Base-by-base conservation (phyloP, 192 early-diverging fungal genomes). In the Jimgerdemannia flammicorona region DNA sequence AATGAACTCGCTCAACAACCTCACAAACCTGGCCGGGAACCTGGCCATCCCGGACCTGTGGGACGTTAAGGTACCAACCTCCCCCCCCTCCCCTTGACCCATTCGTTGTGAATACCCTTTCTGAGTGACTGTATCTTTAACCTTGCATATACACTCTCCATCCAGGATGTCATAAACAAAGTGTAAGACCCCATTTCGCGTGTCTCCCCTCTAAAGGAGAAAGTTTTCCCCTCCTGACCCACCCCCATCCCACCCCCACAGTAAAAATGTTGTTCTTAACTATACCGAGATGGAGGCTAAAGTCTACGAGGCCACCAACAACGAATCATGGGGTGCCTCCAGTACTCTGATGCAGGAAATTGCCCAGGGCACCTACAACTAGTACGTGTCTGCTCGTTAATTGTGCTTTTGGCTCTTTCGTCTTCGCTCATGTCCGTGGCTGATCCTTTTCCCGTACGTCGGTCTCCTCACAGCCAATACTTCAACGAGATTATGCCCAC, bases 401-500 rank as follows among this genome's bases (percentile, higher is more conserved):
- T 29, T 29, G 29, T 76, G 39, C 43, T 9, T 40, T 10, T 3
- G 44, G 20, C 14, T 54, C 14, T 49, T 39, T 70, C 64, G 17
- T 40, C 3, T 44, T 64, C 54, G 18, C n/a, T 29, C 29, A 29
- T 29, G 29, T 29, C 29, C 29, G 29, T 29, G 29, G 54, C 70
- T 40, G 10, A 43, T 9, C 41, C 43, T 9, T 14, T 75, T 65
- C 40, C 39, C 65, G 59, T 40, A 66, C 10, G 67, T n/a, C 67
- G 3, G 19, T 39, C 44, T n/a, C 69, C 49, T 64, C 68, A 70
- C 79, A 96, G 95, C 73, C 91, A 93, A 86, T 85, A 93, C 75
- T 97, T 98, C 78, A 93, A 94, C 74, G 97, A 99, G 78, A 95
- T 98, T 74, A 97, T 99, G 95, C 88, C 95, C 2, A 93, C 93